phyloP scores from a whole-genome alignment of 306 rosid species.

The Nissolia schottii region DNA sequence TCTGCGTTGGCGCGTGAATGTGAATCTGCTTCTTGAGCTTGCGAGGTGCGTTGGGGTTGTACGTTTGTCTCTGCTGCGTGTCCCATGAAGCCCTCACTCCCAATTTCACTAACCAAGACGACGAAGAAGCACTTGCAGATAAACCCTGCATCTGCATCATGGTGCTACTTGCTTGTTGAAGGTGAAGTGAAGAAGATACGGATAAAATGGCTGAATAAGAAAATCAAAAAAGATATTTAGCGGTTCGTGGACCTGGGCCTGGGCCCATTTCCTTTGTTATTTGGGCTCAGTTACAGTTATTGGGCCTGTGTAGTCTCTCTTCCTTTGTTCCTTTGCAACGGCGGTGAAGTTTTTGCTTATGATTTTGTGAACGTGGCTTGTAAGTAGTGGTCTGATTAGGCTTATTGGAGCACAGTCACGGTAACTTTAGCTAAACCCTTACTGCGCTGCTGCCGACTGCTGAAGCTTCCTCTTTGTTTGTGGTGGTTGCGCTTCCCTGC shows the following conservation, averaged over 20 bases:
- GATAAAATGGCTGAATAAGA: neutral
- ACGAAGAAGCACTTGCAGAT: neutral
- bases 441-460: neutral
- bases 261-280: neutral
- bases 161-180: too few species aligned
- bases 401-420: neutral
- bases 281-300: neutral
- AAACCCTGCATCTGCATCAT: neutral
- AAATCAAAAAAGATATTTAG: neutral
- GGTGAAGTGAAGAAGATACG: neutral
- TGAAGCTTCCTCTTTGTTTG: neutral
- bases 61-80: conserved; percentile 57
- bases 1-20: neutral
- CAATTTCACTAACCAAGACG: conserved; percentile 12
- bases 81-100: conserved; percentile 65
- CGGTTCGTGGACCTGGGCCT: neutral
- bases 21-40: conserved; percentile 41
- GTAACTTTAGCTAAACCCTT: neutral
- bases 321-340: neutral
- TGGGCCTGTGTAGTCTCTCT: neutral
- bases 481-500: neutral
- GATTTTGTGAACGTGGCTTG: neutral
- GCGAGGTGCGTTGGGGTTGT: conserved; percentile 86
- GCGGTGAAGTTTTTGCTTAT: too few species aligned
- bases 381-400: neutral